These are phyloP conservation scores for Pythium rishiriense DNA, from an alignment of 352 stramenopile species.

Conservation along the genomic window DNA sequence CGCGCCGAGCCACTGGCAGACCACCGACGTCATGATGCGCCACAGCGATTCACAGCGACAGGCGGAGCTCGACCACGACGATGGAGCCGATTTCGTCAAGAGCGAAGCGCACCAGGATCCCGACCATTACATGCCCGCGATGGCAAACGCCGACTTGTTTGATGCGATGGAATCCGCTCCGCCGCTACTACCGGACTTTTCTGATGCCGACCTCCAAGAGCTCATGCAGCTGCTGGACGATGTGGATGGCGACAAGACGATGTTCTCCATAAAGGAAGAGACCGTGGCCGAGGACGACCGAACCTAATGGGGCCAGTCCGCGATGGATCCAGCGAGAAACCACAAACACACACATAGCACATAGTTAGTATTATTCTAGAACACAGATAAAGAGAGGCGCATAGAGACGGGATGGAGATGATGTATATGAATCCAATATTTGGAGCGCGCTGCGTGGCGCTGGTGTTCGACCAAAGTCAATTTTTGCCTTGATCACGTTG, in stretches of 20 bases:
- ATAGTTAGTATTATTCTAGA: background rate
- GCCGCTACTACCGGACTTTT: conserved; percentile 17
- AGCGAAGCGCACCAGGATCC: background rate
- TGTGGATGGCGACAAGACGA: background rate
- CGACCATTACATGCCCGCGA: conserved; percentile 5
- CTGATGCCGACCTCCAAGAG: conserved; percentile 17
- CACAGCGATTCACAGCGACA: background rate
- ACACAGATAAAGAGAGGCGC: background rate
- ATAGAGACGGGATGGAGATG: conserved; percentile 6
- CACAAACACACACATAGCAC: background rate
- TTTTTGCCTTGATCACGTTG: background rate
- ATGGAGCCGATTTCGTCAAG: background rate
- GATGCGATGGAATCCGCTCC: conserved; percentile 1
- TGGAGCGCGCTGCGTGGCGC: background rate
- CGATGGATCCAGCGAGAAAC: background rate
- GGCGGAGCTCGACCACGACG: background rate
- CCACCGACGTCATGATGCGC: background rate
- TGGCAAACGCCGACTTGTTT: conserved; percentile 9
- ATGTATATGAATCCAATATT: background rate
- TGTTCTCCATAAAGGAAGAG: conserved; percentile 19
- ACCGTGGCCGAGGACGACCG: background rate
- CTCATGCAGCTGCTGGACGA: conserved; percentile 20
- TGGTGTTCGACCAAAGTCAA: background rate
- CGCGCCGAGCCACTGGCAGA: conserved; percentile 16
- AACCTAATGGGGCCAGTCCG: background rate